Base-by-base conservation (phyloP, 2,329 filamentous ascomycete genomes). In the Scedosporium minutisporum region DNA sequence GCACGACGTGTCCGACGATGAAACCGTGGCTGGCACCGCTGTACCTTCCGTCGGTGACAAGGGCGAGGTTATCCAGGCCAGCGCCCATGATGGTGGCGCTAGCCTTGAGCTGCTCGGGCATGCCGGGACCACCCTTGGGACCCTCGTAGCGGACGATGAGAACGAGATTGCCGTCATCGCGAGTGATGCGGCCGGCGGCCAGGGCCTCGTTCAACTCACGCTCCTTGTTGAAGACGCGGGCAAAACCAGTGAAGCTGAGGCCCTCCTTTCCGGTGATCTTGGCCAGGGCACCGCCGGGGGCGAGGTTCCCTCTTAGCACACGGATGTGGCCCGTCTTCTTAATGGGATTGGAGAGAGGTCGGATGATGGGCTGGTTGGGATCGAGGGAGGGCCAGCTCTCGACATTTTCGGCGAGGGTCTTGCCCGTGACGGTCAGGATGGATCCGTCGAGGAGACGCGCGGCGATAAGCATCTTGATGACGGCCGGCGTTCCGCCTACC, bases 261-360 rank as follows among this genome's bases (percentile, higher is more conserved):
- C 93, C 93, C 74, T 97, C 93, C 73, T 97, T 97, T 42, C 93
- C 93, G 0, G 93, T 97, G 74, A 97, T 97, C 76, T 97, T 97
- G 64, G 92, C 93, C 1, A 97, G 93, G 1, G 93, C 90, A 41
- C 93, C 93, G 10, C 87, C 89, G 1, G 93, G 93, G 2, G 93
- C 91, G 38, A 97, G 82, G 73, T 96, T 96, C 21, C 93, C 93
- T 64, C 85, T 84, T 3, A 97, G 82, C 64, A 97, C 90, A 74
- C 93, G 91, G 64, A 97, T 83, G 73, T 97, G 93, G 53, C 93
- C 93, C 0, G 87, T 91, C 1, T 80, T 67, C 74, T 97, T 97
- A 80, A 96, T 93, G 60, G 82, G 82, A 69, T 84, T 67, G 12
- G 82, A 80, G 7, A 97, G 79, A 0, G 89, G 86, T 5, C 89